Evolutionary conservation across 192 early-diverging fungal species (phyloP).

Genomic region (Dispira simplex): DNA sequence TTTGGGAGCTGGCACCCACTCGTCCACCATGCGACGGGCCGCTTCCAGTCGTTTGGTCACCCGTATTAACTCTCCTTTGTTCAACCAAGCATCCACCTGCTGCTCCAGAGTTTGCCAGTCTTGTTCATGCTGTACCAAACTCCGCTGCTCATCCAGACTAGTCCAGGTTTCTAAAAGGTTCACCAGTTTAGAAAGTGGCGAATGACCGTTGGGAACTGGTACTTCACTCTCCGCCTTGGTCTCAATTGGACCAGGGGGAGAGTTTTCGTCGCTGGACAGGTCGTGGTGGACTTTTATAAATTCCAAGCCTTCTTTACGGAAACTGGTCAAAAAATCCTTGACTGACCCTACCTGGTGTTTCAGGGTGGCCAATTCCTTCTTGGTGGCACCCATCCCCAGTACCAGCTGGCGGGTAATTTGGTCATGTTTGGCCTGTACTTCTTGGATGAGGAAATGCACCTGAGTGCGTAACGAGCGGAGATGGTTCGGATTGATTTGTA

Average conservation of each 20-base stretch:
- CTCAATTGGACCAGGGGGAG: background rate
- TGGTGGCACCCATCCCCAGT: background rate
- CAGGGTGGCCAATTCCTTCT: conserved; percentile 6
- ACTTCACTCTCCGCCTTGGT: background rate
- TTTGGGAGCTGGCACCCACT: background rate
- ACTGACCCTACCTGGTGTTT: background rate
- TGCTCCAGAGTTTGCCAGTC: conserved; percentile 2
- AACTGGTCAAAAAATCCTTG: background rate
- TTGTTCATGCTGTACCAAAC: background rate
- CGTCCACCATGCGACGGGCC: background rate
- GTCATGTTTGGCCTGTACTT: conserved; percentile 11
- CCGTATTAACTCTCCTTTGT: background rate
- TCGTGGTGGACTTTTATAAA: background rate
- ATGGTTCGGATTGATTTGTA: no score
- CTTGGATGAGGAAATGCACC: conserved; percentile 12
- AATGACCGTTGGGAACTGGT: background rate
- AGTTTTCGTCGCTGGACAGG: no score
- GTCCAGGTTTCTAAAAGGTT: background rate
- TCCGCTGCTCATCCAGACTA: conserved; percentile 3
- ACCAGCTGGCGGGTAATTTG: background rate
- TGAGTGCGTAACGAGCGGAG: conserved; percentile 1
- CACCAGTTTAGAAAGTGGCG: background rate
- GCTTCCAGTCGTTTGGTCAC: background rate
- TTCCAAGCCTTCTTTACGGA: background rate
- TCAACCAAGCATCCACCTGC: conserved; percentile 1